These are phyloP conservation scores for Cutaneotrichosporon cutaneum DNA, from an alignment of 1,284 basidiomycete species.

Conservation along the genomic window DNA sequence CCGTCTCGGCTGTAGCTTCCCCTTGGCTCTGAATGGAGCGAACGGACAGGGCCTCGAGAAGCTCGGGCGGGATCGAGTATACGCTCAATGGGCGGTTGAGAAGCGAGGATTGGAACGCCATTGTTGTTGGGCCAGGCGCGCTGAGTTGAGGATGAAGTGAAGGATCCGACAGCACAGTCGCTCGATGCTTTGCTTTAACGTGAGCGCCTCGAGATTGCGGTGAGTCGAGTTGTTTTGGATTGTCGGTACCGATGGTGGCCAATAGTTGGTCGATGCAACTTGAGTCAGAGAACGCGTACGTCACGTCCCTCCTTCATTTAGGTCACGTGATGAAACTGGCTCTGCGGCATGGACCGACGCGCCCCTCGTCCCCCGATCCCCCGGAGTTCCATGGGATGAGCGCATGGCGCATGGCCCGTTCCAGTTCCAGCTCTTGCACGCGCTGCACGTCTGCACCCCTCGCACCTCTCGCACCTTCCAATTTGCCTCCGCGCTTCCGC, in stretches of 20 bases:
- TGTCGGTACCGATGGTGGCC: not conserved
- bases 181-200: not conserved
- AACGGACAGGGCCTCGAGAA: constrained; percentile 65
- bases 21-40: constrained; percentile 54
- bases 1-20: not conserved
- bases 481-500: no score
- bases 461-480: no score
- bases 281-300: not conserved
- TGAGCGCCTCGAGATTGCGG: not conserved
- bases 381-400: no score
- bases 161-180: not conserved
- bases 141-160: not conserved
- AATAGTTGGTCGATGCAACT: not conserved
- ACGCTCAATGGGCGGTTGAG: constrained; percentile 48
- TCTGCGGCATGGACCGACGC: no score
- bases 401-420: no score
- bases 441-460: no score
- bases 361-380: no score
- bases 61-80: constrained; percentile 65
- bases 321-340: not conserved
- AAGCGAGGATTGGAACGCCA: constrained; percentile 12
- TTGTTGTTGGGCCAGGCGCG: not conserved
- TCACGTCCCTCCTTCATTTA: not conserved
- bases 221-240: not conserved
- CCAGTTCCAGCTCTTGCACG: no score